Evolutionary conservation across 768 basidiomycete species (phyloP).

Genomic region (Postia placenta): DNA sequence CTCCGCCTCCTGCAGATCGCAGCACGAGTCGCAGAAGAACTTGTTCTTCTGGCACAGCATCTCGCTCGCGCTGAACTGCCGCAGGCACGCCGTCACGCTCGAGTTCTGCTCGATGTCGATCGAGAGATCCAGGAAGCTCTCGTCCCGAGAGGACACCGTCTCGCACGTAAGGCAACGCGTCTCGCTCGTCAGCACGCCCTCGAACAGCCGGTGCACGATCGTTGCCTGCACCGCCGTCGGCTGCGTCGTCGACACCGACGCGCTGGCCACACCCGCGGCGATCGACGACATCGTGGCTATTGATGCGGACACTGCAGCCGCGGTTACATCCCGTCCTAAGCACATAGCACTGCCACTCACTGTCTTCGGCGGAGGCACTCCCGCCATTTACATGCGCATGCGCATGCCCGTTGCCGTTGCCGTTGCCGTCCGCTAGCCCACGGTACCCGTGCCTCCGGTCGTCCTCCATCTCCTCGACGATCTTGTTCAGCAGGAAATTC

Average conservation of each 20-base stretch:
- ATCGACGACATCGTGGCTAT: conserved; percentile 47
- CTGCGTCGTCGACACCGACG: conserved; percentile 39
- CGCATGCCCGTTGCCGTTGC: background rate
- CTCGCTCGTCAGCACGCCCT: conserved; percentile 92
- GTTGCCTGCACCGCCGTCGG: conserved; percentile 36
- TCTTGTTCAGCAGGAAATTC: conserved; percentile 87
- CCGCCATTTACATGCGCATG: conserved; percentile 8
- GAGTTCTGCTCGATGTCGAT: conserved; percentile 99
- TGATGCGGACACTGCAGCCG: conserved; percentile 50
- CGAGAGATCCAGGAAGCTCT: conserved; percentile 95
- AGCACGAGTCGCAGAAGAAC: conserved; percentile 97
- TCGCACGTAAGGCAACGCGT: conserved; percentile 98
- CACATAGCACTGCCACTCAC: conserved; percentile 39
- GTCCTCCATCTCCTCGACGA: conserved; percentile 89
- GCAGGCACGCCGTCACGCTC: conserved; percentile 90
- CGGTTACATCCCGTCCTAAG: conserved; percentile 1
- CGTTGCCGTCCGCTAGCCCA: conserved; percentile 8
- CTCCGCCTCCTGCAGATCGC: conserved; percentile 96
- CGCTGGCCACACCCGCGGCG: conserved; percentile 37
- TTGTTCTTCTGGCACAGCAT: conserved; percentile 99
- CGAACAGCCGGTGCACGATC: conserved; percentile 88
- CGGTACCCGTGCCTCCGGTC: conserved; percentile 40
- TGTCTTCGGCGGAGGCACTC: conserved; percentile 42
- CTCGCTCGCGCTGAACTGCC: conserved; percentile 95
- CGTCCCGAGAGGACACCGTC: conserved; percentile 87